phyloP scores from a whole-genome alignment of 1,139 yeast species.

The Candida tetrigidarum region DNA sequence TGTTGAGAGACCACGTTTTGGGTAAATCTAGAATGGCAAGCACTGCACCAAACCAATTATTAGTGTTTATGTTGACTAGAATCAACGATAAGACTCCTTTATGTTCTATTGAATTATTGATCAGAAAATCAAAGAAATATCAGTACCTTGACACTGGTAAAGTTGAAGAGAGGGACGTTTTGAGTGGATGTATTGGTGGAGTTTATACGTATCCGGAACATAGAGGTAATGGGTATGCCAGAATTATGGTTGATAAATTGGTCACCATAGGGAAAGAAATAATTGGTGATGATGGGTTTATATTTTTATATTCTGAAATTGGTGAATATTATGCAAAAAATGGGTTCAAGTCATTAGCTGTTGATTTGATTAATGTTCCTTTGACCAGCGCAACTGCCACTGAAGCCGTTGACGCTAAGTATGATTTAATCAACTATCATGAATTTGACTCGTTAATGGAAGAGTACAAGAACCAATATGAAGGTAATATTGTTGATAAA shows the following conservation, averaged over 20 bases:
- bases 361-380: constrained; percentile 37
- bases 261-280: constrained; percentile 27
- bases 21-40: constrained; percentile 39
- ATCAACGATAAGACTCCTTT: constrained; percentile 26
- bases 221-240: constrained; percentile 71
- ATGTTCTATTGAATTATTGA: constrained; percentile 42
- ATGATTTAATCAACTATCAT: constrained; percentile 31
- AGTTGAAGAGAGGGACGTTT: constrained; percentile 28
- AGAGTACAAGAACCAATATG: constrained; percentile 25
- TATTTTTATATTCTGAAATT: constrained; percentile 70
- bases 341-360: constrained; percentile 59
- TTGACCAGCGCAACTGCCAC: constrained; percentile 2
- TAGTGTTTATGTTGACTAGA: constrained; percentile 35
- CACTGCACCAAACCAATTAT: constrained; percentile 25
- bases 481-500: constrained; percentile 19
- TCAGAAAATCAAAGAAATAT: constrained; percentile 35
- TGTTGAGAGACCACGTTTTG: constrained; percentile 51
- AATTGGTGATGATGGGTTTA: constrained; percentile 43
- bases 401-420: constrained; percentile 6
- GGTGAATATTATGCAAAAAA: constrained; percentile 65
- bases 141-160: constrained; percentile 18
- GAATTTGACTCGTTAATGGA: constrained; percentile 33
- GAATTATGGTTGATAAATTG: constrained; percentile 57
- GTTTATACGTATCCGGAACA: constrained; percentile 61
- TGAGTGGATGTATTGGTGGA: constrained; percentile 64